Evolutionary conservation across 1,284 basidiomycete genomes (phyloP).

Genomic region (Hymenochaete sp.): DNA sequence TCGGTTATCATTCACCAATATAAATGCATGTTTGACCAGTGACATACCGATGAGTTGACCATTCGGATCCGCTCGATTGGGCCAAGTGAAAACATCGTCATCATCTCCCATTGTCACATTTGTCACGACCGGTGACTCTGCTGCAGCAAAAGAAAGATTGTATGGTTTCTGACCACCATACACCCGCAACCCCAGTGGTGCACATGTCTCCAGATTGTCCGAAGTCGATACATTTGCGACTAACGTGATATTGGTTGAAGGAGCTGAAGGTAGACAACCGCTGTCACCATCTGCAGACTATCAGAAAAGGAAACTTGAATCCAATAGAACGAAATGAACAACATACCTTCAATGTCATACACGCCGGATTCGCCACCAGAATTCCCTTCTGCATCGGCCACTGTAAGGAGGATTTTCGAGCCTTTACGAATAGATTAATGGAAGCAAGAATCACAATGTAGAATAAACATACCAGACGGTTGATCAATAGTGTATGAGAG

Average conservation of each 20-base stretch:
- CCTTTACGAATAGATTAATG: slow-evolving; percentile 25
- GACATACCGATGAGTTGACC: slow-evolving; percentile 35
- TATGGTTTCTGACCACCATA: slow-evolving; percentile 41
- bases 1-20: background rate
- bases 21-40: background rate
- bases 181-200: slow-evolving; percentile 38
- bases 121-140: slow-evolving; percentile 33
- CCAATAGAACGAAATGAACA: background rate
- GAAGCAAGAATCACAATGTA: background rate
- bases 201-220: slow-evolving; percentile 33
- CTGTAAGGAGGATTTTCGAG: slow-evolving; percentile 33
- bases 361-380: slow-evolving; percentile 33
- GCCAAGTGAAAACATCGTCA: slow-evolving; percentile 38
- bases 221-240: slow-evolving; percentile 33
- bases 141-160: slow-evolving; percentile 33
- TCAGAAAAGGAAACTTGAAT: slow-evolving; percentile 7
- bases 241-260: slow-evolving; percentile 30
- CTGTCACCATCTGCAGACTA: slow-evolving; percentile 24
- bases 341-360: slow-evolving; percentile 31
- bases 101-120: slow-evolving; percentile 34
- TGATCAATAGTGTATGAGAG: slow-evolving; percentile 38
- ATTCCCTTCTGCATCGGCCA: slow-evolving; percentile 37
- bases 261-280: slow-evolving; percentile 29
- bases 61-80: slow-evolving; percentile 36
- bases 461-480: slow-evolving; percentile 29